Conservation (phyloP, 345 rosid species). For the Mercurialis annua region DNA sequence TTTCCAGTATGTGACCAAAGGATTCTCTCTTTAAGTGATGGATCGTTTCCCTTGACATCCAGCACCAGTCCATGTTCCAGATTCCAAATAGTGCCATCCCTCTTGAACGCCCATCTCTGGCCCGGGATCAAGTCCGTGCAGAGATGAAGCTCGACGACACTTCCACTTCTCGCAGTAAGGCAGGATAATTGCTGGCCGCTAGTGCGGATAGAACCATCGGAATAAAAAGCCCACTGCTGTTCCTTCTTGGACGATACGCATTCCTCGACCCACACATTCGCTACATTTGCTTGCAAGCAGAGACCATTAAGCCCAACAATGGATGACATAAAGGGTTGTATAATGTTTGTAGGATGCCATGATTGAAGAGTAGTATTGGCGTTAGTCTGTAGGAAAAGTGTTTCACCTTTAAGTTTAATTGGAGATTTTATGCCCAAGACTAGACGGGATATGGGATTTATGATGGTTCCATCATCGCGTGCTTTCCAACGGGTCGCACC, state of each 20-base stretch:
- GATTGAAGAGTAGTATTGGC: not conserved
- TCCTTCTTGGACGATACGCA: not conserved
- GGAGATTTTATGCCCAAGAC: not conserved
- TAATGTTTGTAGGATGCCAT: not conserved
- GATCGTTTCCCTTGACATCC: not conserved
- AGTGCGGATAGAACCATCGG: not conserved
- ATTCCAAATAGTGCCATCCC: not conserved
- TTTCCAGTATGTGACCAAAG: not conserved
- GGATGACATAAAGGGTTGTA: not conserved
- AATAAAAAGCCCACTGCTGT: constrained; percentile 1
- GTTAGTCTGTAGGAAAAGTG: not conserved
- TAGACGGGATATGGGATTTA: not conserved
- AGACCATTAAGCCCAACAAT: not conserved
- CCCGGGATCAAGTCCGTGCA: not conserved
- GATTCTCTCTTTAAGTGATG: not conserved
- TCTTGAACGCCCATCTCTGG: not conserved
- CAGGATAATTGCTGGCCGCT: not conserved
- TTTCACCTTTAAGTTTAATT: not conserved
- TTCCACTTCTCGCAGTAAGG: not conserved
- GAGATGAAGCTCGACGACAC: not conserved
- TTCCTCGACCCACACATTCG: not conserved
- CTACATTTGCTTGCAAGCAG: not conserved
- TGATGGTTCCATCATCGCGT: constrained; percentile 2
- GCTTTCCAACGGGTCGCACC: not conserved
- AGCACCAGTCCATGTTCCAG: not conserved